Base-by-base conservation (phyloP, 257 asterid genomes). In the Nicotiana undulata region DNA sequence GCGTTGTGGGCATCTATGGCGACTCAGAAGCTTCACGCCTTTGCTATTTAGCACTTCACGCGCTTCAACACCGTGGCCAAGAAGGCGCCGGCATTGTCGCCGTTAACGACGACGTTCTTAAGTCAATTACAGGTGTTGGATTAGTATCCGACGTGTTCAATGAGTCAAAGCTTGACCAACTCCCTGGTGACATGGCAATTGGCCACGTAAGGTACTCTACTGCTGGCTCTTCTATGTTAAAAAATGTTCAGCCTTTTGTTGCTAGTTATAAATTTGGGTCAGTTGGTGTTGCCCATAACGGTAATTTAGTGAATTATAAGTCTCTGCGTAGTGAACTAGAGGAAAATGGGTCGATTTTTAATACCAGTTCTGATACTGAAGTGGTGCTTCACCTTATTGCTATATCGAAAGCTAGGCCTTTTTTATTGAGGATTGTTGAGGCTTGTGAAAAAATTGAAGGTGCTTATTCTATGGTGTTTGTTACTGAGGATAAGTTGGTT, bases 191-290 rank as follows among this genome's bases (percentile, higher is more conserved):
- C 16, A 65, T 86, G n/a, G 97, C 98, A 60, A 96, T 96, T 17
- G 99, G 99, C 12, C 98, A 96, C 34, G 99, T 96, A 24, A 88
- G 99, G 51, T 95, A 94, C 75, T 94, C 98, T 0, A 95, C 98
- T 1, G 99, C 98, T 3, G 99, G 99, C 1, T 79, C 98, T 0
- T 93, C 97, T 16, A 96, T 96, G 99, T 88, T 96, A 0, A 96
- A 96, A 65, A 96, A 96, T 82, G 98, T 96, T 10, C 99, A 96
- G 85, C 99, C 98, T 11, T 96, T 96, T 74, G 98, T 96, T 2
- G 98, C 97, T 5, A 95, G 96, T 11, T 96, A 92, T 79, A 75
- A 93, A 81, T 94, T 85, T 80, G 99, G 98, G 28, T 94, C 99
- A 0, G 90, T 94, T 29, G 99, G 98, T 6, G 99, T 96, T 18